Evolutionary conservation across 495 filamentous ascomycete genomes (phyloP), one percentile per base, ranked within the genome.

Genomic region (Lentithecium fluviatile): DNA sequence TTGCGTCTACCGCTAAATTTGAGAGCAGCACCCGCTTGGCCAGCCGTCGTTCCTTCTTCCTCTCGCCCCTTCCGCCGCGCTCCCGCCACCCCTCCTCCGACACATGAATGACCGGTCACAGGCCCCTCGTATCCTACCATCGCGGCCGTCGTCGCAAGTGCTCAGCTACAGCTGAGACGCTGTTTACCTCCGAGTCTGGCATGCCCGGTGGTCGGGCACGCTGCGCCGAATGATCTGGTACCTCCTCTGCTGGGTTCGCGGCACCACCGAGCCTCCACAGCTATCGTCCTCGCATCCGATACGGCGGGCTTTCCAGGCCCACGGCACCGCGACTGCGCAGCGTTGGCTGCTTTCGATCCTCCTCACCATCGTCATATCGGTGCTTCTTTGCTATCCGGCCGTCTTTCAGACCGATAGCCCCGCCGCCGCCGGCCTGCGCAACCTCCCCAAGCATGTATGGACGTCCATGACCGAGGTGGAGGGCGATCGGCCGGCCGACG

Each of bases 361-460:
- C 43, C 69, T 85, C 45, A 87, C 85, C 15, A 78, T 83, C 40
- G 81, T 79, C n/a, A 75, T 84, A 36, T 83, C 83, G 23, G 77
- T 85, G 21, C 45, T 83, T 38, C 79, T 88, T 23, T 79, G 84
- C 61, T 89, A 87, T 64, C 85, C 86, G 13, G 80, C 85, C 38
- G 77, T 85, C 24, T 86, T 87, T 64, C 79, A 89, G 38, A 87
- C 86, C 73, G 83, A 66, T 72, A 78, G 84, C 67, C 79, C 83
- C 61, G 80, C 79, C 53, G 78, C 79, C 68, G 78, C 83, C 73
- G 76, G 80, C 50, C 81, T 84, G 48, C 75, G 80, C 64, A 77
- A 80, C 60, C 78, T 88, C 13, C 86, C 87, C 17, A 83, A 87
- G 67, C 84, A 89, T 79, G 87, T 87, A 52, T 90, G 87, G 87